A percentile compares a stretch with the other conserved stretches of the same genome.
These are phyloP conservation scores for Strobilomyces confusus DNA, from an alignment of 768 basidiomycete genomes.

Conservation along the genomic window DNA sequence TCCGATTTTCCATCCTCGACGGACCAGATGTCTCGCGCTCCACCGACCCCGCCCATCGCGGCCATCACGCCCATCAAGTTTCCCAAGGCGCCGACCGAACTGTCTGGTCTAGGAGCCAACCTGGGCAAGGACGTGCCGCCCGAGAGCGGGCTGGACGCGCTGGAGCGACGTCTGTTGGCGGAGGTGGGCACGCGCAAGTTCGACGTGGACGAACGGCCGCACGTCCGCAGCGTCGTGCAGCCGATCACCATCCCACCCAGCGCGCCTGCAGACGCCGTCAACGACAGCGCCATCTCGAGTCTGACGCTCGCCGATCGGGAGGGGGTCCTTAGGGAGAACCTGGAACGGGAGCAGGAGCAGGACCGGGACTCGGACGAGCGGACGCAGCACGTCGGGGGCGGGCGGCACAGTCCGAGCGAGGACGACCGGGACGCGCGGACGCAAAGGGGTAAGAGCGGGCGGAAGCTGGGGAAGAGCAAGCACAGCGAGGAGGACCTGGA, in stretches of 20 bases:
- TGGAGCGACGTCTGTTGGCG: conserved; percentile 63
- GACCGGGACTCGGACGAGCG: conserved; percentile 32
- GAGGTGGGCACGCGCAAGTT: conserved; percentile 67
- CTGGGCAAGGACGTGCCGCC: conserved; percentile 16
- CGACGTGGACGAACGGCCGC: conserved; percentile 29
- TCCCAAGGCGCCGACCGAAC: conserved; percentile 31
- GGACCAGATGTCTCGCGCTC: conserved; percentile 25
- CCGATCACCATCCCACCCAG: conserved; percentile 38
- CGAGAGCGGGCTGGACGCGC: conserved; percentile 66
- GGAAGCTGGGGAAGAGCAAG: conserved; percentile 22
- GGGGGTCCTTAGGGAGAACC: conserved; percentile 11
- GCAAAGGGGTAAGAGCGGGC: conserved; percentile 26
- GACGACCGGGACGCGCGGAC: conserved; percentile 30
- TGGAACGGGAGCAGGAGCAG: conserved; percentile 26
- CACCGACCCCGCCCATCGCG: conserved; percentile 51
- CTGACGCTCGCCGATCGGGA: conserved; percentile 36
- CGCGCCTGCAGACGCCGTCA: conserved; percentile 26
- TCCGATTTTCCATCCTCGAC: conserved; percentile 13
- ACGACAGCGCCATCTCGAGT: conserved; percentile 48
- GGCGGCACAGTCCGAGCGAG: conserved; percentile 25
- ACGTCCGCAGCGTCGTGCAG: conserved; percentile 36
- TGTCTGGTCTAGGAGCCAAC: conserved; percentile 23
- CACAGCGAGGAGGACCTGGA: conserved; percentile 29
- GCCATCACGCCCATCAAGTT: conserved; percentile 37
- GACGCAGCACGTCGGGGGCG: conserved; percentile 28